Percentiles rank a stretch among this genome's conserved stretches.
phyloP scores from a whole-genome alignment of 805 yeast species.

The Saccharomycopsis malanga region DNA sequence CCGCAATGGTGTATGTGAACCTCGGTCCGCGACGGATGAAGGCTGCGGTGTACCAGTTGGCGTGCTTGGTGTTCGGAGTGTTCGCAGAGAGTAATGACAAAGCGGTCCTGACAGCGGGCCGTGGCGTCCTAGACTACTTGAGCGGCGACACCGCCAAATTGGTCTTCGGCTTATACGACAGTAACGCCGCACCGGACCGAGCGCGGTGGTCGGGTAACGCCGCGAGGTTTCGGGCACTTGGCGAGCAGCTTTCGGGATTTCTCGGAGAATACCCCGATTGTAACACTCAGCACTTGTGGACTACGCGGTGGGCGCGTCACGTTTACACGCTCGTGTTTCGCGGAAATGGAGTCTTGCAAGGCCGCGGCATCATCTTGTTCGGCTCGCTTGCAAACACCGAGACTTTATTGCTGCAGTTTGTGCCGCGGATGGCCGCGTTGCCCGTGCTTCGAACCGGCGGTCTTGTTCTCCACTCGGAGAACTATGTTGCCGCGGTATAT shows the following conservation, averaged over 20 bases:
- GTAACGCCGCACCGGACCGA: constrained; percentile 21
- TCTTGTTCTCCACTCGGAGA: not conserved
- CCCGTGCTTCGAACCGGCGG: no score
- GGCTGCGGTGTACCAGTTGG: constrained; percentile 37
- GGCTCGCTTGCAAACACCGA: constrained; percentile 39
- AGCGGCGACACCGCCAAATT: constrained; percentile 48
- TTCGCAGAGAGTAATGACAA: constrained; percentile 30
- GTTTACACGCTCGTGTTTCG: constrained; percentile 42
- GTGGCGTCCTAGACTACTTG: constrained; percentile 33
- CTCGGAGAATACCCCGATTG: constrained; percentile 35
- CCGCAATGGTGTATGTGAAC: constrained; percentile 36
- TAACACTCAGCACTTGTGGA: constrained; percentile 38
- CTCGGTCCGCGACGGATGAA: constrained; percentile 33
- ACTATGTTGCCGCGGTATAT: not conserved
- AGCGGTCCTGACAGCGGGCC: no score
- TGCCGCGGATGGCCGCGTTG: no score
- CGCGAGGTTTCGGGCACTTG: constrained; percentile 40
- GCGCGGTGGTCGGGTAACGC: constrained; percentile 33
- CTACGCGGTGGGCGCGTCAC: constrained; percentile 43
- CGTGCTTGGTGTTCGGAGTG: constrained; percentile 29
- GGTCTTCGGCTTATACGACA: constrained; percentile 43
- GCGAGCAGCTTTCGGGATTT: constrained; percentile 40
- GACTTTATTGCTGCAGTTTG: not conserved
- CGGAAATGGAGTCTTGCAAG: constrained; percentile 38
- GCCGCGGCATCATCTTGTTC: constrained; percentile 42